phyloP scores from a whole-genome alignment of 2,329 filamentous ascomycete species.

The Herpotrichia juniperi region DNA sequence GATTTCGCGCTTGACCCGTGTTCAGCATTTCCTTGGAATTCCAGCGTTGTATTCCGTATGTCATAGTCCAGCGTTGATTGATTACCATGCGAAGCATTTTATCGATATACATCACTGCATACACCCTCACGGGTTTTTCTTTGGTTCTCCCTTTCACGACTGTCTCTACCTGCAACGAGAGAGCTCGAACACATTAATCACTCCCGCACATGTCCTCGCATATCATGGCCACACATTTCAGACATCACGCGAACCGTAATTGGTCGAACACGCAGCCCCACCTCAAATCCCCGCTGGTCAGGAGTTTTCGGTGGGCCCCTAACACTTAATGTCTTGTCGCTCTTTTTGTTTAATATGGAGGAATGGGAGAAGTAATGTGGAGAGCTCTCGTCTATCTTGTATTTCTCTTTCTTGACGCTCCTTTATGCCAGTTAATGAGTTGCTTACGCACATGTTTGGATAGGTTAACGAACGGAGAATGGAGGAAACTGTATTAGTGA shows the following conservation, averaged over 20 bases:
- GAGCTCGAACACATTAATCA: neutral
- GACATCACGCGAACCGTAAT: neutral
- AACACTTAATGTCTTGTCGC: slow-evolving; percentile 21
- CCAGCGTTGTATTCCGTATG: slow-evolving; percentile 4
- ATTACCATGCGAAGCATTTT: slow-evolving; percentile 19
- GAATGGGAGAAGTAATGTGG: slow-evolving; percentile 19
- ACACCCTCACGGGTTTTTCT: slow-evolving; percentile 22
- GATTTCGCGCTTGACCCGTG: slow-evolving; percentile 1
- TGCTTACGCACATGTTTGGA: neutral
- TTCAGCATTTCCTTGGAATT: slow-evolving; percentile 9
- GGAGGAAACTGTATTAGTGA: neutral
- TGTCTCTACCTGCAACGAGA: slow-evolving; percentile 14
- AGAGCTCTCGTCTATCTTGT: slow-evolving; percentile 17
- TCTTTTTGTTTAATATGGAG: slow-evolving; percentile 12
- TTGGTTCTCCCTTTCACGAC: slow-evolving; percentile 13
- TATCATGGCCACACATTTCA: neutral
- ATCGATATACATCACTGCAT: slow-evolving; percentile 23
- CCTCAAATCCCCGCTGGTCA: slow-evolving; percentile 11
- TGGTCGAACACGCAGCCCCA: slow-evolving; percentile 4
- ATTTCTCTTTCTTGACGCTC: slow-evolving; percentile 19
- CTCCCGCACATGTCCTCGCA: neutral
- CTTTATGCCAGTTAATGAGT: slow-evolving; percentile 10
- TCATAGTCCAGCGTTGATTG: slow-evolving; percentile 19
- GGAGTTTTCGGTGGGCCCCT: slow-evolving; percentile 5
- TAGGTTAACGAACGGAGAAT: neutral